A percentile compares a stretch with the other conserved stretches of the same genome.
Conservation (phyloP, 2,329 filamentous ascomycete species). For the Epichloe elymi region DNA sequence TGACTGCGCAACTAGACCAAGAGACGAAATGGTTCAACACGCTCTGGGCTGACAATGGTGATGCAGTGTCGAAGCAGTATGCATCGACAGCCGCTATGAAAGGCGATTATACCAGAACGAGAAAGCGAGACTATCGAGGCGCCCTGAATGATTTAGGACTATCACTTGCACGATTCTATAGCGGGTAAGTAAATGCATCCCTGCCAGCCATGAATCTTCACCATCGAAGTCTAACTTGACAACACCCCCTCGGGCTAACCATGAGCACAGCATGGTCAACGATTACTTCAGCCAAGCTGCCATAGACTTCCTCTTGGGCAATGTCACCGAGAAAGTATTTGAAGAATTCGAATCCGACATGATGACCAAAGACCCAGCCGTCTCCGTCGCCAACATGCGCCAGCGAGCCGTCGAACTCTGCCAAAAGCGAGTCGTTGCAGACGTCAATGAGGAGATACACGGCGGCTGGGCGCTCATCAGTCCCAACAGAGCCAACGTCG, state of each 20-base stretch:
- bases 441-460: constrained; percentile 72
- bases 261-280: constrained; percentile 70
- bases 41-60: constrained; percentile 94
- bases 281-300: constrained; percentile 94
- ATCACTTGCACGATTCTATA: constrained; percentile 65
- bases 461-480: constrained; percentile 82
- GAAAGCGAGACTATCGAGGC: constrained; percentile 80
- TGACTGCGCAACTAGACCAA: constrained; percentile 63
- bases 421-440: constrained; percentile 71
- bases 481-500: constrained; percentile 56
- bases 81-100: constrained; percentile 92
- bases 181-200: constrained; percentile 35
- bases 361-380: constrained; percentile 82
- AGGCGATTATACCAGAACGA: constrained; percentile 86
- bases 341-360: constrained; percentile 90
- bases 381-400: constrained; percentile 72
- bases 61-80: constrained; percentile 91
- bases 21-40: constrained; percentile 89
- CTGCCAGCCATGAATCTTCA: not conserved
- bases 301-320: constrained; percentile 88
- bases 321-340: constrained; percentile 73
- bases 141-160: constrained; percentile 84
- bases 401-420: constrained; percentile 85
- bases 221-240: not conserved
- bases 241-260: constrained; percentile 6